Conservation (phyloP, 2,329 filamentous ascomycete genomes). For the Aspergillus pseudonomiae region DNA sequence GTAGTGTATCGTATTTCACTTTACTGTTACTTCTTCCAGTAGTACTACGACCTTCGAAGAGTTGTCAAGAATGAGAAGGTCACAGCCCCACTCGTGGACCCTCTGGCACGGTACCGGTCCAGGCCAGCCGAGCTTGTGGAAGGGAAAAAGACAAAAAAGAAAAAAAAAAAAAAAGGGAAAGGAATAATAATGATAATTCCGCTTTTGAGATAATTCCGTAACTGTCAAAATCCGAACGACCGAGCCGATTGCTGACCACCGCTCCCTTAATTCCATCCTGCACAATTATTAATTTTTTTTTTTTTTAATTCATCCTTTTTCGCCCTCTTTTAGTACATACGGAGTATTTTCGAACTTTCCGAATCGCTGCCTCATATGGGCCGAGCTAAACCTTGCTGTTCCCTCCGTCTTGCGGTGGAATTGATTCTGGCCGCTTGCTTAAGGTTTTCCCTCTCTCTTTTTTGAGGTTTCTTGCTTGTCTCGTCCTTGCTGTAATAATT, state of each 20-base stretch:
- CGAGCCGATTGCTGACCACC: conserved; percentile 18
- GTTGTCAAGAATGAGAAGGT: neutral
- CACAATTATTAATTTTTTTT: neutral
- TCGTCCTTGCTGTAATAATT: neutral
- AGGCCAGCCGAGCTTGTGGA: conserved; percentile 6
- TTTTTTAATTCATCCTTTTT: neutral
- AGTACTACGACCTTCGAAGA: neutral
- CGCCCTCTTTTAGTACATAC: neutral
- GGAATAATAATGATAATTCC: too few relatives aligned
- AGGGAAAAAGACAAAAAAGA: neutral
- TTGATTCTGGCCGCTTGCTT: neutral
- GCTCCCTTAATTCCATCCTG: neutral
- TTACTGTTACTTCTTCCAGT: neutral
- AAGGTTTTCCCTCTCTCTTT: neutral
- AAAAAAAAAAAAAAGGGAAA: too few relatives aligned
- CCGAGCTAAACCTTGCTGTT: neutral
- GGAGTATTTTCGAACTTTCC: neutral
- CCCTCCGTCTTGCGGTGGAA: conserved; percentile 15
- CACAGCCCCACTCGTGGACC: conserved; percentile 6
- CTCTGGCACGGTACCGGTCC: neutral
- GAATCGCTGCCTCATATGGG: conserved; percentile 5
- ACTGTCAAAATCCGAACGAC: conserved; percentile 24
- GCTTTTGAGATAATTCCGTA: conserved; percentile 3
- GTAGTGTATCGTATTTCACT: neutral
- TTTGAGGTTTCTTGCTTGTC: neutral